Evolutionary conservation across 768 basidiomycete genomes (phyloP).

Genomic region (Melanogaster broomeanus): DNA sequence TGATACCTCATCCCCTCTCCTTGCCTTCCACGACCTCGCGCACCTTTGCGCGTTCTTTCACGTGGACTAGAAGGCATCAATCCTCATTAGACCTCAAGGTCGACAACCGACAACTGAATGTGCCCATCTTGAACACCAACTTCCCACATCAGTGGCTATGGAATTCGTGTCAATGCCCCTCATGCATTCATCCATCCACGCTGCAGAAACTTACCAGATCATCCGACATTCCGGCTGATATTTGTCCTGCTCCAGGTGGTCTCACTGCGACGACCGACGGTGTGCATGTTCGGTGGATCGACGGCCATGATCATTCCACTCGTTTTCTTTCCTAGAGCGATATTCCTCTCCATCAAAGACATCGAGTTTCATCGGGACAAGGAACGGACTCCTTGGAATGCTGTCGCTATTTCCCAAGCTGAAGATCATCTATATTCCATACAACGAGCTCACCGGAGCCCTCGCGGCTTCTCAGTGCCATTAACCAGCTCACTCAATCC

Average conservation of each 20-base stretch:
- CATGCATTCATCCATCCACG: conserved; percentile 77
- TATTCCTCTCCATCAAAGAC: conserved; percentile 44
- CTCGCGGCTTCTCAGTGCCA: conserved; percentile 51
- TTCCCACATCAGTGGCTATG: conserved; percentile 81
- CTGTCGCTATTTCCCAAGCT: conserved; percentile 33
- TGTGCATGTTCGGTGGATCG: conserved; percentile 56
- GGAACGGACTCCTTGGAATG: conserved; percentile 46
- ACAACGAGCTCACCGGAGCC: conserved; percentile 49
- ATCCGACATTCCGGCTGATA: conserved; percentile 59
- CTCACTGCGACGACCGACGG: conserved; percentile 45
- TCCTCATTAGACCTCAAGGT: conserved; percentile 9
- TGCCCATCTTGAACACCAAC: conserved; percentile 36
- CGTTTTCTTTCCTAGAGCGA: conserved; percentile 46
- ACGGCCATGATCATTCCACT: conserved; percentile 63
- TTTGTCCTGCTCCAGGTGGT: conserved; percentile 45
- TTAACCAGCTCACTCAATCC: no score
- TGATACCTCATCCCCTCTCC: conserved; percentile 10
- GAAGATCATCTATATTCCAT: conserved; percentile 58
- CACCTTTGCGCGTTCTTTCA: background rate
- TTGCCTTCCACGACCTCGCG: background rate
- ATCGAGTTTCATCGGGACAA: conserved; percentile 48
- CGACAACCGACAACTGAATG: conserved; percentile 14
- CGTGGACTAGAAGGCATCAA: background rate
- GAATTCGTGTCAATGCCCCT: conserved; percentile 75
- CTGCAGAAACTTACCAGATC: conserved; percentile 75